phyloP scores from a whole-genome alignment of 1,139 yeast species.

The Lodderomyces margitis region DNA sequence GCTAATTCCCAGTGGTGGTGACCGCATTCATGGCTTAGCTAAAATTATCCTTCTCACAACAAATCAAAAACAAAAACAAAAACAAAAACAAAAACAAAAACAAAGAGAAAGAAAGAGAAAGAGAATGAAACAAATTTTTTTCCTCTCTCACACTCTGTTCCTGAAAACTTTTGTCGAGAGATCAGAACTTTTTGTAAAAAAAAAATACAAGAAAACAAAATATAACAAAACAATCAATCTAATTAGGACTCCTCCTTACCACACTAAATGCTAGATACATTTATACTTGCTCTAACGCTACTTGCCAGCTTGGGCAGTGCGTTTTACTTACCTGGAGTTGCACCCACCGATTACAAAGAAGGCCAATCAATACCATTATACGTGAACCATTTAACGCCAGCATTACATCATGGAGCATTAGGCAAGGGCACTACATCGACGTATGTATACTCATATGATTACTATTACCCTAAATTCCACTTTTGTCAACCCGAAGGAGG shows the following conservation, averaged over 20 bases:
- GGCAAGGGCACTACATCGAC: slow-evolving; percentile 40
- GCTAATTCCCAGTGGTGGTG: too few relatives aligned
- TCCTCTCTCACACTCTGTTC: too few relatives aligned
- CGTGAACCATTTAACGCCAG: slow-evolving; percentile 89
- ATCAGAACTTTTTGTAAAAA: too few relatives aligned
- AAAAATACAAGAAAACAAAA: neutral
- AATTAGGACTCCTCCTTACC: too few relatives aligned
- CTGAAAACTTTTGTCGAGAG: too few relatives aligned
- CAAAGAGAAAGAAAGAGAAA: neutral
- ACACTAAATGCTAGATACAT: slow-evolving; percentile 2
- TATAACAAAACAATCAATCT: neutral
- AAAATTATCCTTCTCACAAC: too few relatives aligned
- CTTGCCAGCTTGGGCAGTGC: slow-evolving; percentile 34
- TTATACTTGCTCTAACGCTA: slow-evolving; percentile 3
- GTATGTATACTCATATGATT: slow-evolving; percentile 74
- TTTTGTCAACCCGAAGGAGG: slow-evolving; percentile 78
- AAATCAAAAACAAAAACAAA: neutral
- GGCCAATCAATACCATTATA: slow-evolving; percentile 73
- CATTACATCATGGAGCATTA: slow-evolving; percentile 47
- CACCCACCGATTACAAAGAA: slow-evolving; percentile 80
- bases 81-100: neutral
- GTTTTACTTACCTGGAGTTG: slow-evolving; percentile 92
- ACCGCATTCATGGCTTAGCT: too few relatives aligned
- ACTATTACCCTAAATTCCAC: slow-evolving; percentile 79
- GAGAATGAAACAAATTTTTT: neutral